A percentile compares a stretch with the other conserved stretches of the same genome.
phyloP scores from a whole-genome alignment of 352 stramenopile species.

The Phytopythium boreale region DNA sequence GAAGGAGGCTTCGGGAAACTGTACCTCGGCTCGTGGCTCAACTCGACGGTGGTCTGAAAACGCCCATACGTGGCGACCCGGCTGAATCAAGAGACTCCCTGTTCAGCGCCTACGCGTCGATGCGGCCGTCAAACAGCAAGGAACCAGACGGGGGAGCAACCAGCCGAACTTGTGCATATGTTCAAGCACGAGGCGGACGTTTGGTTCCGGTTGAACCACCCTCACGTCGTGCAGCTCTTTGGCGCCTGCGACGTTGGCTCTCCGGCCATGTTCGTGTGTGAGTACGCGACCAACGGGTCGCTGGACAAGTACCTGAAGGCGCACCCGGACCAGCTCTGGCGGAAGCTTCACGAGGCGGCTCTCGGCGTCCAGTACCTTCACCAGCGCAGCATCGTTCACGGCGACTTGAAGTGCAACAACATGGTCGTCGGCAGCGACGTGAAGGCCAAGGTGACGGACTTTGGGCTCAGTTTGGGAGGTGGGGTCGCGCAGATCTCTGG shows the following conservation, averaged over 20 bases:
- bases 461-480: background rate
- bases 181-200: conserved; percentile 25
- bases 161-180: conserved; percentile 8
- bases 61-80: background rate
- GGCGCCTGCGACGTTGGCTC: conserved; percentile 36
- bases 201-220: conserved; percentile 31
- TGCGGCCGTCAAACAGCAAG: background rate
- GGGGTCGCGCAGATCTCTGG: background rate
- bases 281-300: conserved; percentile 34
- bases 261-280: conserved; percentile 30
- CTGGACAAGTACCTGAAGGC: conserved; percentile 33
- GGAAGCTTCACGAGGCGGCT: conserved; percentile 31
- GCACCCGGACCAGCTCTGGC: conserved; percentile 19
- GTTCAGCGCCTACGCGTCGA: background rate
- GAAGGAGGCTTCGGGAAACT: background rate
- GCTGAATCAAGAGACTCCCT: background rate
- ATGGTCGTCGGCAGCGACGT: background rate
- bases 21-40: background rate
- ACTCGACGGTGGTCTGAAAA: conserved; percentile 1
- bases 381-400: conserved; percentile 1
- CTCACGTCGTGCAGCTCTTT: conserved; percentile 34
- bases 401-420: conserved; percentile 2
- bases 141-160: background rate
- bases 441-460: background rate
- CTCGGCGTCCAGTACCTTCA: conserved; percentile 68